Base-by-base conservation (phyloP, 352 stramenopile genomes). In the Phytophthora melonis region DNA sequence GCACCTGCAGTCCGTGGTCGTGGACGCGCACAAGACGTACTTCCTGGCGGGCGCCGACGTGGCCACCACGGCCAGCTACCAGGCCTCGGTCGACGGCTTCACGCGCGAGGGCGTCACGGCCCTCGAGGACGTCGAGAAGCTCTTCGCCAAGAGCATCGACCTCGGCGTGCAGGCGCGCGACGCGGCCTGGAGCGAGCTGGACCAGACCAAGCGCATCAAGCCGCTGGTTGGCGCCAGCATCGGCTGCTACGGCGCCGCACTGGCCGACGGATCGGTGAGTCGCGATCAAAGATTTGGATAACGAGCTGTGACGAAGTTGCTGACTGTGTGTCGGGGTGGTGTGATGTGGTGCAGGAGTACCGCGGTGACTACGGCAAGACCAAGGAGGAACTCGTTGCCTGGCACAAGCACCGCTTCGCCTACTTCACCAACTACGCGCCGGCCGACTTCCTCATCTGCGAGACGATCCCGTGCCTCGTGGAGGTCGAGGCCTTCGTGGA, bases 381-480 rank as follows among this genome's bases (percentile, higher is more conserved):
- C 30, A 83, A 85, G 32, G 74, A 86, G 25, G 81, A 93, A 57
- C 77, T 97, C 39, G 82, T 89, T 27, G 78, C 70, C n/a, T 97
- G 88, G 84, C 90, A 97, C 79, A 78, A 64, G 45, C 78, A 91
- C 47, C 88, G 89, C 69, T 91, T 96, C 25, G 74, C 75, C 56
- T 89, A 92, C 58, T 91, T 97, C 59, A 66, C 77, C 4, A 71
- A 70, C 39, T 83, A 82, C 58, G 27, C 70, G 13, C 76, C 83
- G 5, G 88, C 83, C 0, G 86, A 96, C 77, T 86, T 97, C 21
- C 52, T 97, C 13, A 80, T 95, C 25, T 94, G 87, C 66, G 91
- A 97, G 85, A 97, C 91, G 19, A 89, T 97, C 21, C 91, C 91
- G 32, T 96, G 89, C 54, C 77, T 97, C 19, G 81, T 83, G 21